phyloP scores from a whole-genome alignment of 345 rosid species.

The Heritiera littoralis region DNA sequence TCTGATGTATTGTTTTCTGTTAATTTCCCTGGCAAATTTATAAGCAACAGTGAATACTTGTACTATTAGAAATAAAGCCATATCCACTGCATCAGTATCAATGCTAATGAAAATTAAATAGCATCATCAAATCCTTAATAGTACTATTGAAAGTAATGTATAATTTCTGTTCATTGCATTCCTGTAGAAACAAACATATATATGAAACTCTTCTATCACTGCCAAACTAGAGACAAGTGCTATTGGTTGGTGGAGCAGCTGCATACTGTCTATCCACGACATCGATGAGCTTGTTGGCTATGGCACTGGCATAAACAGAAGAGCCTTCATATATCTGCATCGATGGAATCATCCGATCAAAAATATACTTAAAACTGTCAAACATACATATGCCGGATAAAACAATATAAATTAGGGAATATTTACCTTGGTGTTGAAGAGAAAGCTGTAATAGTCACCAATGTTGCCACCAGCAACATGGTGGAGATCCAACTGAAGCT shows the following conservation, averaged over 20 bases:
- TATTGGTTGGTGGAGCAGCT: conserved; percentile 39
- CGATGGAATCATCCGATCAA: background rate
- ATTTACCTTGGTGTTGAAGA: conserved; percentile 76
- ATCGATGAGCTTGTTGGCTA: conserved; percentile 78
- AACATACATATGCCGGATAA: background rate
- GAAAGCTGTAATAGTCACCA: conserved; percentile 75
- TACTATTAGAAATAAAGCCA: background rate
- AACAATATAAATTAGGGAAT: background rate
- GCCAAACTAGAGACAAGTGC: conserved; percentile 19
- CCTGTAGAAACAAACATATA: background rate
- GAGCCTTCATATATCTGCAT: conserved; percentile 19
- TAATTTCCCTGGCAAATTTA: background rate
- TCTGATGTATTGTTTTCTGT: background rate
- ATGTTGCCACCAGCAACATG: conserved; percentile 87
- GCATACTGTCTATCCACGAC: conserved; percentile 64
- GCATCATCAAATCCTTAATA: no score
- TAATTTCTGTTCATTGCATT: background rate
- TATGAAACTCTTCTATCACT: background rate
- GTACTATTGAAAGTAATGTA: background rate
- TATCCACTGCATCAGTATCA: background rate
- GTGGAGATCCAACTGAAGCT: conserved; percentile 75
- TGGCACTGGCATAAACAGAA: conserved; percentile 31
- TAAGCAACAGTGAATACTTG: background rate
- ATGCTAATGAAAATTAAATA: background rate
- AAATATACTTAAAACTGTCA: background rate